Conservation (phyloP, 805 yeast species). For the Sugiyamaella smithiae region DNA sequence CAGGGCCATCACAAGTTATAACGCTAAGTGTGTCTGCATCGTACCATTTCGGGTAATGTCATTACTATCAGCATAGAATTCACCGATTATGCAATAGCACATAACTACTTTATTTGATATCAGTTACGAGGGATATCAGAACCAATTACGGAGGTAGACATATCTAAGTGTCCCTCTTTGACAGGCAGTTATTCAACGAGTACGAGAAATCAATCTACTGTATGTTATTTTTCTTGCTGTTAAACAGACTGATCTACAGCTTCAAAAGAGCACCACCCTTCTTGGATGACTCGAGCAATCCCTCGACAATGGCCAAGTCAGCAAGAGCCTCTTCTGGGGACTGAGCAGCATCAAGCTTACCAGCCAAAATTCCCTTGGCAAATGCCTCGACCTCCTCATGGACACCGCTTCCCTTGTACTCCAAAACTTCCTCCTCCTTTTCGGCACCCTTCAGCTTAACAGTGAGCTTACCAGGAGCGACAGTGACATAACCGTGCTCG, state of each 20-base stretch:
- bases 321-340: constrained; percentile 17
- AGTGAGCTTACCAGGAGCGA: constrained; percentile 14
- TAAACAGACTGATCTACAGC: background rate
- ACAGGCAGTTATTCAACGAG: no score
- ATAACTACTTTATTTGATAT: no score
- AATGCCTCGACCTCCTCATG: constrained; percentile 17
- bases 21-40: no score
- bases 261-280: constrained; percentile 9
- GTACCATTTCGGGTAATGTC: no score
- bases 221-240: background rate
- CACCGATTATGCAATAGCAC: no score
- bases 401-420: constrained; percentile 13
- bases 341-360: constrained; percentile 17
- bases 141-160: no score
- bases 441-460: constrained; percentile 10
- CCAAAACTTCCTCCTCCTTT: constrained; percentile 7
- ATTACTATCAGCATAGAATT: no score
- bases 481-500: constrained; percentile 23
- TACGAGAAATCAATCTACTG: no score
- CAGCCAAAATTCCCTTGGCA: constrained; percentile 9
- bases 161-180: no score
- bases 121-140: no score
- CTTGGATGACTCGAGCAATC: constrained; percentile 12
- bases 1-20: background rate
- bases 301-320: constrained; percentile 15